These are phyloP conservation scores for Biscogniauxia marginata DNA, from an alignment of 2,329 filamentous ascomycete genomes.

Conservation along the genomic window DNA sequence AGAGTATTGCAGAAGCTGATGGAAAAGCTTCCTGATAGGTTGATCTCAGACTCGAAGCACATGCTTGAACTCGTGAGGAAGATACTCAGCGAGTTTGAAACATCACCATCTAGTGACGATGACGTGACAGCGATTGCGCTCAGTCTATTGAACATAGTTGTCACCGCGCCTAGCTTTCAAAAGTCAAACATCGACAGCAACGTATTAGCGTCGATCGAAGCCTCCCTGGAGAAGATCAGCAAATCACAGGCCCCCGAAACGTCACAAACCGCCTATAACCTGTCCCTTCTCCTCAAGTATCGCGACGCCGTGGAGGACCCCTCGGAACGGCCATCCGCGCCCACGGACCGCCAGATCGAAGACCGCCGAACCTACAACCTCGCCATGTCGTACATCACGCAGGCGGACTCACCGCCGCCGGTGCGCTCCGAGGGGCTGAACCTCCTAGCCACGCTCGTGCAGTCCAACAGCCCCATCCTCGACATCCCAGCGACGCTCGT, in stretches of 20 bases:
- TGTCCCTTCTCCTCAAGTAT: constrained; percentile 55
- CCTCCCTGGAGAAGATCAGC: constrained; percentile 46
- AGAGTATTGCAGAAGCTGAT: constrained; percentile 66
- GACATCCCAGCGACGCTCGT: constrained; percentile 66
- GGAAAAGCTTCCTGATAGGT: constrained; percentile 58
- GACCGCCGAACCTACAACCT: constrained; percentile 62
- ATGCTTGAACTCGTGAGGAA: constrained; percentile 63
- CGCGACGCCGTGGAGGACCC: constrained; percentile 52
- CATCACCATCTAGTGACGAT: constrained; percentile 45
- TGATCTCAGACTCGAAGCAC: constrained; percentile 63
- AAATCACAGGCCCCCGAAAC: constrained; percentile 39
- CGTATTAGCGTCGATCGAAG: constrained; percentile 46
- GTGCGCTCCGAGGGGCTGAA: constrained; percentile 66
- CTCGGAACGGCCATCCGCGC: constrained; percentile 36
- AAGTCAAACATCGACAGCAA: constrained; percentile 43
- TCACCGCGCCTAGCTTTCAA: constrained; percentile 57
- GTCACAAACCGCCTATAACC: constrained; percentile 54
- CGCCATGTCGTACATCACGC: constrained; percentile 63
- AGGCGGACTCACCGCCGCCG: constrained; percentile 60
- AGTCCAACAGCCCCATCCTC: constrained; percentile 53
- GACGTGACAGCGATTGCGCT: constrained; percentile 53
- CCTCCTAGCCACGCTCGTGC: constrained; percentile 57
- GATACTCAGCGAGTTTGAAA: constrained; percentile 50
- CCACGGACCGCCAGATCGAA: constrained; percentile 51
- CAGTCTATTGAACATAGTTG: constrained; percentile 60